Conservation (phyloP, 768 basidiomycete species). For the Wakefieldia striispora region DNA sequence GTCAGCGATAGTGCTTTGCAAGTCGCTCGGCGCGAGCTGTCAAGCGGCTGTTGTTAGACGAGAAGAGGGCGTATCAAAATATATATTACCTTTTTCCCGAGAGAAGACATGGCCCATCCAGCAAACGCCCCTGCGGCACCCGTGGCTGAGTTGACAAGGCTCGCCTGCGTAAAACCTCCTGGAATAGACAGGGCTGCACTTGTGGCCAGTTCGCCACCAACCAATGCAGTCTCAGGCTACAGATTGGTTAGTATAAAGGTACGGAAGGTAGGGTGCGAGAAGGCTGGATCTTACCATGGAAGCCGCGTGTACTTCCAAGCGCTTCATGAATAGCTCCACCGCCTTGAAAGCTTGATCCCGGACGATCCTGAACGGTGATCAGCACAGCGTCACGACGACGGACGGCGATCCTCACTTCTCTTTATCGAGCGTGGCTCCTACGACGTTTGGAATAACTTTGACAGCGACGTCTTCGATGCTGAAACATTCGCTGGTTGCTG, state of each 20-base stretch:
- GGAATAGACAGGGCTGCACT: conserved; percentile 27
- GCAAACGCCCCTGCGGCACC: conserved; percentile 91
- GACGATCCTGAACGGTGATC: conserved; percentile 58
- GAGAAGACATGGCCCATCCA: conserved; percentile 92
- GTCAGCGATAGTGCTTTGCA: conserved; percentile 62
- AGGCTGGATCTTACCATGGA: conserved; percentile 63
- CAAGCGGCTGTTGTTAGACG: not conserved
- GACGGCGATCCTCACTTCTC: conserved; percentile 68
- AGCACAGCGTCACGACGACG: not conserved
- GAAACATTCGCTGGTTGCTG: conserved; percentile 90
- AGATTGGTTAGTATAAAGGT: not conserved
- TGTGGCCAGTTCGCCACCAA: conserved; percentile 38
- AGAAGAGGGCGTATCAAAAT: not conserved
- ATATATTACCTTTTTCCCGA: conserved; percentile 70
- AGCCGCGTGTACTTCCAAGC: conserved; percentile 72
- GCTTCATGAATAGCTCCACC: conserved; percentile 82
- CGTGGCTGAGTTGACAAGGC: conserved; percentile 79
- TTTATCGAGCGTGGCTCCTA: conserved; percentile 79
- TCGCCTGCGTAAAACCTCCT: conserved; percentile 26
- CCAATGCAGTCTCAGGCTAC: conserved; percentile 56
- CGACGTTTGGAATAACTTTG: conserved; percentile 86
- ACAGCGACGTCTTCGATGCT: conserved; percentile 84
- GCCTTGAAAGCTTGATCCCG: conserved; percentile 97
- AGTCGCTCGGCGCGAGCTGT: conserved; percentile 69
- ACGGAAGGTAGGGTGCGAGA: not conserved